These are phyloP conservation scores for Haberlea rhodopensis DNA, from an alignment of 257 asterid genomes.

Conservation along the genomic window DNA sequence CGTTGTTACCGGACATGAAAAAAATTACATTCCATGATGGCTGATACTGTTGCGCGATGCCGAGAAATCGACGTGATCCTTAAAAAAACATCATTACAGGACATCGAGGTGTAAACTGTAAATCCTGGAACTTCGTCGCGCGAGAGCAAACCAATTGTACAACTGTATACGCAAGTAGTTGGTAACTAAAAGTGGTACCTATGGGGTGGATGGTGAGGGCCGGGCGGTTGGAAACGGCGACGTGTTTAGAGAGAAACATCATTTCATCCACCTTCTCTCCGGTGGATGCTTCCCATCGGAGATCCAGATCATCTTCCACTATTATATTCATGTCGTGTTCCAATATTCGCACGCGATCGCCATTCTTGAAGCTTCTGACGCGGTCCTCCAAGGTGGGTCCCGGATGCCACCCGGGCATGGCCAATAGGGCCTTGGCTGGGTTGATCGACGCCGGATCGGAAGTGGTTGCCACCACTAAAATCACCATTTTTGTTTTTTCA, in stretches of 20 bases:
- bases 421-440: conserved; percentile 69
- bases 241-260: conserved; percentile 78
- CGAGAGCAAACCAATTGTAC: too few relatives aligned
- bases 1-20: too few relatives aligned
- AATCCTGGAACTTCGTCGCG: too few relatives aligned
- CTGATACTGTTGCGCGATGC: too few relatives aligned
- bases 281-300: conserved; percentile 70
- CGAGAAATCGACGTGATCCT: too few relatives aligned
- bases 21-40: too few relatives aligned
- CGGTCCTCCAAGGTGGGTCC: conserved; percentile 55
- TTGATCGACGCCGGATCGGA: conserved; percentile 81
- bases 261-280: conserved; percentile 72
- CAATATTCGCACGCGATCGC: conserved; percentile 50
- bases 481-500: conserved; percentile 49
- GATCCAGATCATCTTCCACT: conserved; percentile 74
- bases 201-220: conserved; percentile 89
- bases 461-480: conserved; percentile 83
- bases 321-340: conserved; percentile 70
- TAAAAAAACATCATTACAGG: too few relatives aligned
- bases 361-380: conserved; percentile 59
- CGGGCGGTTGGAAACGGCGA: conserved; percentile 73
- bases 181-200: conserved; percentile 30
- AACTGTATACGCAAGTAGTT: not conserved
- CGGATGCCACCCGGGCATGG: conserved; percentile 77
- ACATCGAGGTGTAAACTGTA: too few relatives aligned